A percentile compares a stretch with the other conserved stretches of the same genome.
These are phyloP conservation scores for Calonectria pseudoturangicola DNA, from an alignment of 2,329 filamentous ascomycete species.

Conservation along the genomic window DNA sequence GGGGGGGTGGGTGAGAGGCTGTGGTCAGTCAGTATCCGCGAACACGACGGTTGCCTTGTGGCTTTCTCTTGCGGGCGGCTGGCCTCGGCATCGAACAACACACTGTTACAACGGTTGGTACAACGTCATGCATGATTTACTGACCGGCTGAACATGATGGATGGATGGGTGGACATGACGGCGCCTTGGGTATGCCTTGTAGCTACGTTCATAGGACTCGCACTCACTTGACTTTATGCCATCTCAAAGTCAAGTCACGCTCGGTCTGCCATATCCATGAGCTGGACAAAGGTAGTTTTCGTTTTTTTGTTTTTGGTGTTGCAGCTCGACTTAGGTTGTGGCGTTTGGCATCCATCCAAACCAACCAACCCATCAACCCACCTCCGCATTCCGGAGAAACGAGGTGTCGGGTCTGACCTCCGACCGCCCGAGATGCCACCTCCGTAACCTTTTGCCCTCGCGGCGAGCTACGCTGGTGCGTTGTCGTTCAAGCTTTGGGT, in stretches of 20 bases:
- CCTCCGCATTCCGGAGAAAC: slow-evolving; percentile 39
- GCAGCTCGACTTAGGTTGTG: slow-evolving; percentile 27
- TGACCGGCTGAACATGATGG: slow-evolving; percentile 19
- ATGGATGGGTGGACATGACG: slow-evolving; percentile 14
- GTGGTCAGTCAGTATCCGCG: not conserved
- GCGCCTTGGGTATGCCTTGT: slow-evolving; percentile 14
- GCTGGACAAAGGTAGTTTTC: slow-evolving; percentile 9
- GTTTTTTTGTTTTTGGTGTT: not conserved
- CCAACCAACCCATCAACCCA: not conserved
- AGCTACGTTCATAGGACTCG: slow-evolving; percentile 2
- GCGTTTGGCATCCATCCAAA: slow-evolving; percentile 29
- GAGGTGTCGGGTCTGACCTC: slow-evolving; percentile 21
- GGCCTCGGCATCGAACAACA: slow-evolving; percentile 25
- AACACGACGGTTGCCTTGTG: slow-evolving; percentile 24
- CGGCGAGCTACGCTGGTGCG: slow-evolving; percentile 21
- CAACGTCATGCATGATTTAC: slow-evolving; percentile 32
- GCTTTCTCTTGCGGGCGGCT: slow-evolving; percentile 25
- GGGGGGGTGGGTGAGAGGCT: not conserved
- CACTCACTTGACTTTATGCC: slow-evolving; percentile 2
- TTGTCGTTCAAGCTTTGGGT: slow-evolving; percentile 27
- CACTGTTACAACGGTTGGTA: slow-evolving; percentile 23
- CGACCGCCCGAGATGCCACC: slow-evolving; percentile 1
- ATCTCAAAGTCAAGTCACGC: slow-evolving; percentile 3
- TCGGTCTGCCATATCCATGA: slow-evolving; percentile 14
- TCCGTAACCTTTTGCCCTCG: slow-evolving; percentile 15